Base-by-base conservation (phyloP, 495 filamentous ascomycete genomes). In the Xanthoparmelia taractica region DNA sequence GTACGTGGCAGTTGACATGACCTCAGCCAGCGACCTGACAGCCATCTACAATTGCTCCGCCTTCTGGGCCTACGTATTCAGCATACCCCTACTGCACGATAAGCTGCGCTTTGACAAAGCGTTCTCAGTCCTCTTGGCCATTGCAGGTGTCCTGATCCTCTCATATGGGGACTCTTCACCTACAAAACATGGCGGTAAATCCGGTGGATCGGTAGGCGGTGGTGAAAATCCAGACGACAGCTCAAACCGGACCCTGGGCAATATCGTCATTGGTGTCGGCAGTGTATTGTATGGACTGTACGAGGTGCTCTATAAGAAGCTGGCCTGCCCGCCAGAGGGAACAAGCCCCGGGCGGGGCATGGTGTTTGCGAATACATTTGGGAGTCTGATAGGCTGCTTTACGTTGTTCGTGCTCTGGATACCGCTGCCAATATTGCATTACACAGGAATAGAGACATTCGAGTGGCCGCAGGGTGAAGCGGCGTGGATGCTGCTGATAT, bases 1-100 rank as follows among this genome's bases (percentile, higher is more conserved):
- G 94, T 98, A 97, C 66, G 78, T 96, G 18, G 94, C 94, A 6
- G 93, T 98, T 45, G 88, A 89, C 72, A 78, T 96, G 81, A 98
- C 94, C 0, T 94, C 89, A 17, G 86, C 94, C 31, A 88, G 86
- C 67, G 94, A 98, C 70, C 77, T 98, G 60, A 98, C 94, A 0
- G 94, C 94, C 31, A 98, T 98, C 71, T 98, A 97, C 81, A 98
- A 98, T 74, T 98, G 94, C 80, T 96, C 90, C 57, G 92, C 94
- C 56, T 98, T 98, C 76, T 98, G 97, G 74, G 94, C 94, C 37
- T 98, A 98, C 71, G 93, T 86, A 13, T 98, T 98, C 70, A 91
- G 88, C 54, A 90, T 98, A 29, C 91, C 91, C 1, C 71, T 98
- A 17, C 78, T 98, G 0, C 86, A 90, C 34, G 94, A 98, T 73